Evolutionary conservation across 2,329 filamentous ascomycete genomes (phyloP).

Genomic region (Trichoderma breve): DNA sequence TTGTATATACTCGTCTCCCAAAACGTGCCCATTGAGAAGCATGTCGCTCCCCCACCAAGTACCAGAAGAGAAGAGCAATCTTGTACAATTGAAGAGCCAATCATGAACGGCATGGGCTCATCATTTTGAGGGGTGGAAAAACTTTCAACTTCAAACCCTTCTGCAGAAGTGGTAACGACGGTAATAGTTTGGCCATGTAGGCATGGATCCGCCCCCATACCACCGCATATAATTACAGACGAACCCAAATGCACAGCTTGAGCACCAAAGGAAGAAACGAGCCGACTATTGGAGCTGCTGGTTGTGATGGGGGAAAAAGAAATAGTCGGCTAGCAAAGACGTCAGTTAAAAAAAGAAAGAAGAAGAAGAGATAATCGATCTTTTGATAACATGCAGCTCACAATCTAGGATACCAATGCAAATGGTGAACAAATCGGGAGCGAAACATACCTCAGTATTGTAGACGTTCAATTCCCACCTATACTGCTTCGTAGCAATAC

Average conservation of each 20-base stretch:
- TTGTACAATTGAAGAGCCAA: slow-evolving; percentile 61
- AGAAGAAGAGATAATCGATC: not conserved
- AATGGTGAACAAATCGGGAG: not conserved
- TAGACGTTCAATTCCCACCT: slow-evolving; percentile 57
- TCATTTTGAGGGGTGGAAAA: not conserved
- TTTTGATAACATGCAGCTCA: not conserved
- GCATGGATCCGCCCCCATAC: slow-evolving; percentile 30
- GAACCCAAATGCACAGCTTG: slow-evolving; percentile 27
- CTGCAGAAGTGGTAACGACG: not conserved
- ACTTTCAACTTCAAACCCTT: not conserved
- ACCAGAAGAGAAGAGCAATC: slow-evolving; percentile 56
- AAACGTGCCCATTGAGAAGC: slow-evolving; percentile 85
- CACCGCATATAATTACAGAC: slow-evolving; percentile 33
- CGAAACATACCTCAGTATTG: slow-evolving; percentile 36
- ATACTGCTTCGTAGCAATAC: slow-evolving; percentile 61
- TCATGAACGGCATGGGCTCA: slow-evolving; percentile 57
- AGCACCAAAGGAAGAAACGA: slow-evolving; percentile 36
- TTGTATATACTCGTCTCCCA: slow-evolving; percentile 67
- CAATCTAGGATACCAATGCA: not conserved
- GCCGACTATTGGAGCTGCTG: not conserved
- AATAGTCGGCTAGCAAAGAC: slow-evolving; percentile 27
- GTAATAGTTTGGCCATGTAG: slow-evolving; percentile 32
- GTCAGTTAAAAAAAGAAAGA: not conserved
- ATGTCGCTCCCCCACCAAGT: slow-evolving; percentile 78
- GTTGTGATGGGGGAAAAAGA: slow-evolving; percentile 24